phyloP scores from a whole-genome alignment of 257 asterid species.

The Jacaranda copaia region DNA sequence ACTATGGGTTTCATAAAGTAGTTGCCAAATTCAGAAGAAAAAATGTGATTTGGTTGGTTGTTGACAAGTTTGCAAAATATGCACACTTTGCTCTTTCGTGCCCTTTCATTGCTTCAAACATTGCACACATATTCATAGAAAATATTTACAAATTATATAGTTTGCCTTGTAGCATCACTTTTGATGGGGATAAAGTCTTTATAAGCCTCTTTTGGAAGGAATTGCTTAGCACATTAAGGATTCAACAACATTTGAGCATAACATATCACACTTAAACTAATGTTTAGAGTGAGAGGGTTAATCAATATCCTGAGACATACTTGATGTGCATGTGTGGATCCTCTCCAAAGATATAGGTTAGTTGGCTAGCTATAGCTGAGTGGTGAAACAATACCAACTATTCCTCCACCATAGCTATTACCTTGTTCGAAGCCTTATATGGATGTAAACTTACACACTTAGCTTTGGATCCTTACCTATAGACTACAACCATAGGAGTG shows the following conservation, averaged over 20 bases:
- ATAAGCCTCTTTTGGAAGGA: too few species aligned
- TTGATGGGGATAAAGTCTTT: background rate
- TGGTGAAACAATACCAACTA: background rate
- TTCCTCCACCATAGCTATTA: background rate
- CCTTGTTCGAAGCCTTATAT: conserved; percentile 1
- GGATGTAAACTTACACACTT: background rate
- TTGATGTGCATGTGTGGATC: background rate
- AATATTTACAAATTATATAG: background rate
- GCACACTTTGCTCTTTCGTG: background rate
- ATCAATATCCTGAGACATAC: background rate
- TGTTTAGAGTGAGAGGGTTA: background rate
- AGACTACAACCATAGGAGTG: background rate
- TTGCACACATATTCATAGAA: background rate
- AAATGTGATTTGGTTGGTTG: background rate
- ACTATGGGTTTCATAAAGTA: conserved; percentile 26
- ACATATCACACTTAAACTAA: conserved; percentile 6
- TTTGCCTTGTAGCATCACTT: background rate
- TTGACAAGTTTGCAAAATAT: conserved; percentile 6
- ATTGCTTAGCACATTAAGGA: background rate
- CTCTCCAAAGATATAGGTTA: background rate
- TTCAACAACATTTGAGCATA: background rate
- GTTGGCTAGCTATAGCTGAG: background rate
- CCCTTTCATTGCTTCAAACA: background rate
- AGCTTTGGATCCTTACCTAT: too few species aligned
- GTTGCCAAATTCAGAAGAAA: background rate